A percentile compares a stretch with the other conserved stretches of the same genome.
These are phyloP conservation scores for Candida ficus DNA, from an alignment of 805 yeast genomes.

Conservation along the genomic window DNA sequence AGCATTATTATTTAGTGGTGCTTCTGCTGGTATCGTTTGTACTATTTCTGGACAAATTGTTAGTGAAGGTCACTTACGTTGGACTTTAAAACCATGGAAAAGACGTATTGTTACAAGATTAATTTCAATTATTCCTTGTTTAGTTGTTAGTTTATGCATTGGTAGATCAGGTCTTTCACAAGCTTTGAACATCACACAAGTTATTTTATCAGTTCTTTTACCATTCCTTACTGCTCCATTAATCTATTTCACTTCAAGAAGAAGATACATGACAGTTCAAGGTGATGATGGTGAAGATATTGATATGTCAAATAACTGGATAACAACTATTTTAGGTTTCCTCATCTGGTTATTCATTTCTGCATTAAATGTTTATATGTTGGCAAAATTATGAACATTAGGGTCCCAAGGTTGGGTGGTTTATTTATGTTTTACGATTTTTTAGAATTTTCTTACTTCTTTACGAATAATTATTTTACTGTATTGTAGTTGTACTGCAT, in stretches of 20 bases:
- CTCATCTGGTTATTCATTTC: slow-evolving; percentile 68
- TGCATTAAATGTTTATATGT: slow-evolving; percentile 62
- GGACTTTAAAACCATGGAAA: slow-evolving; percentile 78
- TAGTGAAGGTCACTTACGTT: slow-evolving; percentile 81
- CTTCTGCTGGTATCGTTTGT: slow-evolving; percentile 88
- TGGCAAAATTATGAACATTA: slow-evolving; percentile 37
- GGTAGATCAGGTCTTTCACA: slow-evolving; percentile 68
- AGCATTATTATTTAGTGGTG: slow-evolving; percentile 81
- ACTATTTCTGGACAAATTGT: slow-evolving; percentile 93
- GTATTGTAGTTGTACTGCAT: too few relatives aligned
- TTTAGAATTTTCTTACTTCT: too few relatives aligned
- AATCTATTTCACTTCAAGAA: slow-evolving; percentile 72
- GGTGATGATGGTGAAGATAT: slow-evolving; percentile 19
- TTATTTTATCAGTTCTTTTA: slow-evolving; percentile 70
- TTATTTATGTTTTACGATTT: not conserved
- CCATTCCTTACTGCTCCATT: slow-evolving; percentile 86
- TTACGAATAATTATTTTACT: too few relatives aligned
- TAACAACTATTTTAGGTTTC: slow-evolving; percentile 45
- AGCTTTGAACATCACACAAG: slow-evolving; percentile 84
- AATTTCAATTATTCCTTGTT: slow-evolving; percentile 77
- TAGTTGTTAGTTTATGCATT: slow-evolving; percentile 61
- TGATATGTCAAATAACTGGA: slow-evolving; percentile 60
- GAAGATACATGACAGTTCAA: slow-evolving; percentile 59
- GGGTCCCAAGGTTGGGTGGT: too few relatives aligned
- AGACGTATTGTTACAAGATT: slow-evolving; percentile 73